Percentiles rank a stretch among this genome's conserved stretches.
Conservation (phyloP, 2,329 filamentous ascomycete species). For the Didymella segeticola region DNA sequence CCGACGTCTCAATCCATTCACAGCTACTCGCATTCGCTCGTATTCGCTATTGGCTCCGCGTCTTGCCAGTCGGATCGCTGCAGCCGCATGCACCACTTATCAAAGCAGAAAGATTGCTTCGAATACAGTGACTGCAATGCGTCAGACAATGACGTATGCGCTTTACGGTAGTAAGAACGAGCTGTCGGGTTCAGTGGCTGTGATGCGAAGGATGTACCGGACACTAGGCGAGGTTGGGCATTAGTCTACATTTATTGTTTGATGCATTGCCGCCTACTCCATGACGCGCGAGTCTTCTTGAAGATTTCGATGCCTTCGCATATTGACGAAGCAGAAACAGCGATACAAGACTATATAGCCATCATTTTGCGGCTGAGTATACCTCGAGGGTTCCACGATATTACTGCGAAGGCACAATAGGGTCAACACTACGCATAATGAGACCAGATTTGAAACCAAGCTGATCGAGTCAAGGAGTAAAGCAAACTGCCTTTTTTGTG, state of each 20-base stretch:
- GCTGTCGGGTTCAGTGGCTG: conserved; percentile 1
- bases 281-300: no score
- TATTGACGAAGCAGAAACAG: no score
- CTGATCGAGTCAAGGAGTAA: no score
- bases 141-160: conserved; percentile 13
- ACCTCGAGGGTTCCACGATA: no score
- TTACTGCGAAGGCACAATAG: no score
- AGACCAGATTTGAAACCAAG: no score
- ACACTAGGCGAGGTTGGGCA: conserved; percentile 1
- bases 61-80: background rate
- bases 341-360: no score
- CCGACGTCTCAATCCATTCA: background rate
- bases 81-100: background rate
- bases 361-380: no score
- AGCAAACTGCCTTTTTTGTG: no score
- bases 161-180: background rate
- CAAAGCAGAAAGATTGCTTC: background rate
- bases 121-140: background rate
- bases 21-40: background rate
- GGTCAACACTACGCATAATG: no score
- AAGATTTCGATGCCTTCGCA: no score
- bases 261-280: background rate
- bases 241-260: background rate
- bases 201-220: conserved; percentile 10
- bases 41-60: background rate